Percentiles rank a stretch among this genome's conserved stretches.
phyloP scores from a whole-genome alignment of 169 alveolate species.

The Perkinsus olseni region DNA sequence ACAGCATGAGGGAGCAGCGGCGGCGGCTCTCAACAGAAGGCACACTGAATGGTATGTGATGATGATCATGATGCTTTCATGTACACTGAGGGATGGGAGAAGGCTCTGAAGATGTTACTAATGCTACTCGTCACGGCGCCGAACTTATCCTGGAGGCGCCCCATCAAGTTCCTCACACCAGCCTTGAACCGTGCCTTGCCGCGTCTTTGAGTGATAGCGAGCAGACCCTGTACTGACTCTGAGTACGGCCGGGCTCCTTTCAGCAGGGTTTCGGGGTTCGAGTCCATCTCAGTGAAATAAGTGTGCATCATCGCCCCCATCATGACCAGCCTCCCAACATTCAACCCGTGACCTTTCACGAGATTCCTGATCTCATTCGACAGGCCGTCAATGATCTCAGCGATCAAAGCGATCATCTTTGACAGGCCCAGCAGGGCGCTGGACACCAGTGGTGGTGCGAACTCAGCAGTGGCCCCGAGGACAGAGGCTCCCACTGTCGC shows the following conservation, averaged over 20 bases:
- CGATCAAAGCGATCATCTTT: background rate
- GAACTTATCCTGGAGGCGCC: background rate
- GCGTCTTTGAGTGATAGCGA: background rate
- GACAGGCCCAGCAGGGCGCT: background rate
- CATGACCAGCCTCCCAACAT: background rate
- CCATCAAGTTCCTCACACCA: background rate
- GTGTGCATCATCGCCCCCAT: background rate
- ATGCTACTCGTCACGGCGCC: background rate
- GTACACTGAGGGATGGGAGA: background rate
- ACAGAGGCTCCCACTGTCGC: background rate
- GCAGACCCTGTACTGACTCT: background rate
- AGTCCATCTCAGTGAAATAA: background rate
- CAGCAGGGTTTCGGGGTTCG: background rate
- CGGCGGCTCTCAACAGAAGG: no score
- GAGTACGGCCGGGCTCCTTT: background rate
- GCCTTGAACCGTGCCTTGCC: background rate
- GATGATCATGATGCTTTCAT: background rate
- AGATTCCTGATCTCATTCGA: background rate
- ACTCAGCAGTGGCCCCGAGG: background rate
- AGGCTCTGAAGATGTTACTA: background rate
- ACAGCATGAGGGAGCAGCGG: no score
- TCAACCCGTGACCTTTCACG: background rate
- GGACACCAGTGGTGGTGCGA: background rate
- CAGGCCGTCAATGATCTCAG: background rate
- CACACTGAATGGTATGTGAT: no score